Evolutionary conservation across 345 rosid genomes (phyloP).

Genomic region (Murraya paniculata): DNA sequence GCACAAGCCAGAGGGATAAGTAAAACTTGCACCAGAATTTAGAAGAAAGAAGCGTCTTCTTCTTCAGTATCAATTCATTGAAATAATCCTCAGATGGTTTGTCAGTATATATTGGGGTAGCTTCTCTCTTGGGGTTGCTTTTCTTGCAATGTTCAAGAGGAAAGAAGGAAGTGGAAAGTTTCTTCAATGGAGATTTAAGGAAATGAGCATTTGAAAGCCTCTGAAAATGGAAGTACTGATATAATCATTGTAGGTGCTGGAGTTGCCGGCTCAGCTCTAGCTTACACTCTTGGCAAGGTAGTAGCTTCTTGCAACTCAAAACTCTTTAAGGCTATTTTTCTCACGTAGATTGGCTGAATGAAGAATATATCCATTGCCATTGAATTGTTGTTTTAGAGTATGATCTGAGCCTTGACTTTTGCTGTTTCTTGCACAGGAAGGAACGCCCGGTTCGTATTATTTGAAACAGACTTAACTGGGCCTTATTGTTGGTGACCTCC

Average conservation of each 20-base stretch:
- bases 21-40: background rate
- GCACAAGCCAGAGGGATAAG: background rate
- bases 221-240: background rate
- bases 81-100: background rate
- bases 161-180: background rate
- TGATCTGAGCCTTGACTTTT: background rate
- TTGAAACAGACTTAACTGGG: conserved; percentile 4
- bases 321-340: background rate
- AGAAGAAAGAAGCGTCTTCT: no score
- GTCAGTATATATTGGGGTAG: background rate
- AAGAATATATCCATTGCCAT: background rate
- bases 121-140: background rate
- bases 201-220: background rate
- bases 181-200: background rate
- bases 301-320: background rate
- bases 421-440: background rate
- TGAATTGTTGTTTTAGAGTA: background rate
- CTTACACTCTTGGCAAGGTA: conserved; percentile 10
- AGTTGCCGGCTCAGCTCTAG: background rate
- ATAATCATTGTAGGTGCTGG: no score
- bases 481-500: conserved; percentile 5
- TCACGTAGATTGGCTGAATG: no score
- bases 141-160: background rate
- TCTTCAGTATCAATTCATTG: background rate
- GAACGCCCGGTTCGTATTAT: background rate